phyloP scores from a whole-genome alignment of 129 eudicot genomes.

The Silybum marianum region DNA sequence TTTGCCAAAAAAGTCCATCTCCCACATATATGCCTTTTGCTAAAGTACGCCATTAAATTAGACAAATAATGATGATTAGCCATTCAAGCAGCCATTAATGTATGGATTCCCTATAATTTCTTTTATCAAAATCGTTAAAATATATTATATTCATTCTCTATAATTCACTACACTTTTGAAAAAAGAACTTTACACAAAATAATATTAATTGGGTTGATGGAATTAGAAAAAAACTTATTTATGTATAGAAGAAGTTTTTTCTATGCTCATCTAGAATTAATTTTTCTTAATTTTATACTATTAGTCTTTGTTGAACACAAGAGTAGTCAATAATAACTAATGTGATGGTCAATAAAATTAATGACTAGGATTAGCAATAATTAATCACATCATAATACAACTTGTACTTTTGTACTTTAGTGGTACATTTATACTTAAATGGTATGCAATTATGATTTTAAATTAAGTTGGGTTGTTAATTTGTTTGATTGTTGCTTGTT shows the following conservation, averaged over 20 bases:
- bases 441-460: background rate
- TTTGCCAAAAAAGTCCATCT: constrained; percentile 18
- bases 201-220: too few relatives aligned
- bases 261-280: too few relatives aligned
- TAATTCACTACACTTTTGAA: too few relatives aligned
- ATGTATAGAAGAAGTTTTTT: too few relatives aligned
- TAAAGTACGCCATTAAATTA: constrained; percentile 11
- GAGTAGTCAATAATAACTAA: background rate
- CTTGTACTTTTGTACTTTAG: background rate
- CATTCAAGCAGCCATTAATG: background rate
- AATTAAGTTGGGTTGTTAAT: background rate
- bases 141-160: too few relatives aligned
- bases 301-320: too few relatives aligned
- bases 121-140: too few relatives aligned
- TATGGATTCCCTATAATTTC: too few relatives aligned
- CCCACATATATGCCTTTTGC: constrained; percentile 16
- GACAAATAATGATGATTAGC: background rate
- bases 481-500: background rate
- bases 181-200: too few relatives aligned
- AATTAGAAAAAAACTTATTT: too few relatives aligned
- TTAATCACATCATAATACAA: constrained; percentile 1
- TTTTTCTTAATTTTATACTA: too few relatives aligned
- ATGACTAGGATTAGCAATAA: constrained; percentile 9
- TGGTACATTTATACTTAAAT: background rate
- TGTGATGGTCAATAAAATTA: too few relatives aligned